These are phyloP conservation scores for Styphnolobium japonicum DNA, from an alignment of 306 rosid species.

Conservation along the genomic window DNA sequence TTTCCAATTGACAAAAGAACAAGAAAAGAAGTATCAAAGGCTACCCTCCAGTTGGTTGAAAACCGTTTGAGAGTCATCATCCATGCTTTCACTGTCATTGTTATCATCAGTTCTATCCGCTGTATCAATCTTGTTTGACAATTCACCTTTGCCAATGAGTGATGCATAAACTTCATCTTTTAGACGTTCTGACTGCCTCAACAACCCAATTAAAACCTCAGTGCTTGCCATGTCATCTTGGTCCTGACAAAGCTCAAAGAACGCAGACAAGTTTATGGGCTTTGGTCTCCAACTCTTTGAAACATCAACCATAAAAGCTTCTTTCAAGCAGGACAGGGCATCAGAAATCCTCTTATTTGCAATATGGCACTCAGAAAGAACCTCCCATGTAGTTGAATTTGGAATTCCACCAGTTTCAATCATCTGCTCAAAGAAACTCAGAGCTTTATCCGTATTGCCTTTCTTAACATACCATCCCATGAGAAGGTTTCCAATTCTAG, in stretches of 20 bases:
- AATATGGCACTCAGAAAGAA: constrained; percentile 63
- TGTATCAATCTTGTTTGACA: constrained; percentile 9
- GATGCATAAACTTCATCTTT: constrained; percentile 52
- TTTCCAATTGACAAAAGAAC: neutral
- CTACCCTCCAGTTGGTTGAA: constrained; percentile 46
- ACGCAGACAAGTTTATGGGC: constrained; percentile 46
- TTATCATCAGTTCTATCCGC: constrained; percentile 23
- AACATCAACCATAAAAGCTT: constrained; percentile 59
- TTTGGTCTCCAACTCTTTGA: constrained; percentile 80
- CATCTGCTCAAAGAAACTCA: constrained; percentile 55
- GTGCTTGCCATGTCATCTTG: constrained; percentile 50
- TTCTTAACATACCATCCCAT: constrained; percentile 53
- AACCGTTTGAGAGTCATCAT: constrained; percentile 57
- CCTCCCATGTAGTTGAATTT: constrained; percentile 88
- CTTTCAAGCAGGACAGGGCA: constrained; percentile 69
- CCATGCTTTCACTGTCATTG: constrained; percentile 21
- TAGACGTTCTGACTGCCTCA: constrained; percentile 54
- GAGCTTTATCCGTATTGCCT: constrained; percentile 54
- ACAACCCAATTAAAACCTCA: constrained; percentile 47
- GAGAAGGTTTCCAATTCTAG: constrained; percentile 79
- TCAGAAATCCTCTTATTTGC: constrained; percentile 50
- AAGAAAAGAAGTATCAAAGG: constrained; percentile 28
- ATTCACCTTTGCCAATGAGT: constrained; percentile 28
- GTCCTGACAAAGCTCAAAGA: constrained; percentile 57
- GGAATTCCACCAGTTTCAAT: constrained; percentile 64